Conservation (phyloP, 345 rosid genomes). For the Rhodamnia argentea region DNA sequence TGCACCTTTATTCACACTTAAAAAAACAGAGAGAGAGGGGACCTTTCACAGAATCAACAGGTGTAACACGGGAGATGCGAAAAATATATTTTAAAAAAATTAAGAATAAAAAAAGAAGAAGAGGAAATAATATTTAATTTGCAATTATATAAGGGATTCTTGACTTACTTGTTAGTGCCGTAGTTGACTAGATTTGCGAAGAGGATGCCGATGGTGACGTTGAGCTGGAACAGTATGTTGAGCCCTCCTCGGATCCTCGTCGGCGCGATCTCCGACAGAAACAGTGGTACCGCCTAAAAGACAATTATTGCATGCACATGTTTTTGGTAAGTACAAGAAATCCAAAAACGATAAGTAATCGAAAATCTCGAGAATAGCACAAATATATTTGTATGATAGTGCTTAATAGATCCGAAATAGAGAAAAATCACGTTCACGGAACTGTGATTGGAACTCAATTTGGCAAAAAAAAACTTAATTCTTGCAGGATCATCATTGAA, state of each 20-base stretch:
- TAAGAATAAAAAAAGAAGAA: not conserved
- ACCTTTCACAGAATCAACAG: not conserved
- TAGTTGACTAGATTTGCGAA: conserved; percentile 92
- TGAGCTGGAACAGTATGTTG: conserved; percentile 90
- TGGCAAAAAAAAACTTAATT: too few relatives aligned
- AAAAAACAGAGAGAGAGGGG: not conserved
- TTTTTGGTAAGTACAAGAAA: not conserved
- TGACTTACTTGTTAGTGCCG: conserved; percentile 75
- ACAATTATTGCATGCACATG: not conserved
- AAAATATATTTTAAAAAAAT: not conserved
- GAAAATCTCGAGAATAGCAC: not conserved
- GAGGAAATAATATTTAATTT: not conserved
- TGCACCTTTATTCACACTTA: not conserved
- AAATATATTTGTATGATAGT: not conserved
- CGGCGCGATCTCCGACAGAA: conserved; percentile 95
- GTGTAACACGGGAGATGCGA: not conserved
- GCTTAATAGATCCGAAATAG: too few relatives aligned
- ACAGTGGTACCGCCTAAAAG: conserved; percentile 76
- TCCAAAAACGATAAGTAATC: not conserved
- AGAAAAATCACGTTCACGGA: too few relatives aligned
- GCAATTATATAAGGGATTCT: not conserved
- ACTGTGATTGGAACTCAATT: too few relatives aligned
- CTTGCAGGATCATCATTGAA: too few relatives aligned
- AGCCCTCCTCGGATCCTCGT: conserved; percentile 92
- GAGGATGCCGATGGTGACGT: conserved; percentile 88